phyloP scores from a whole-genome alignment of 2,329 filamentous ascomycete species.

The Cryphonectria japonica region DNA sequence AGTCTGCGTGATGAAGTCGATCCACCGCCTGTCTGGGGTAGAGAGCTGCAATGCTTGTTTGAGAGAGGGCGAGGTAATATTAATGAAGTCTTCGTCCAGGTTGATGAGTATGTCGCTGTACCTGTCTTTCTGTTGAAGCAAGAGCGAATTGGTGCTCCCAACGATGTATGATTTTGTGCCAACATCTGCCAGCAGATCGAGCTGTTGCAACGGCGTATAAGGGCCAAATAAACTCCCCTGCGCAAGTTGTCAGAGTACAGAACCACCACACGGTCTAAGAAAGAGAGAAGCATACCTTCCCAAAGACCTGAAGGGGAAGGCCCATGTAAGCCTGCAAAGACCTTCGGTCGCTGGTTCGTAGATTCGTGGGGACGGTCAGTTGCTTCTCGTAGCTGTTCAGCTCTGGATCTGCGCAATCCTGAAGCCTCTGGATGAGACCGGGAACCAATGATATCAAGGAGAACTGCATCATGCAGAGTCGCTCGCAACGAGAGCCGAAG shows the following conservation, averaged over 20 bases:
- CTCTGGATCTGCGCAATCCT: slow-evolving; percentile 94
- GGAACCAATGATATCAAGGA: slow-evolving; percentile 94
- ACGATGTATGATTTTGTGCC: slow-evolving; percentile 97
- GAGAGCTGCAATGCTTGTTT: slow-evolving; percentile 77
- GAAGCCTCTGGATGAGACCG: slow-evolving; percentile 85
- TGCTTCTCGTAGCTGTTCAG: slow-evolving; percentile 81
- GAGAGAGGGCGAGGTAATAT: slow-evolving; percentile 79
- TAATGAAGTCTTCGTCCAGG: slow-evolving; percentile 86
- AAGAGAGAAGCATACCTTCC: slow-evolving; percentile 63
- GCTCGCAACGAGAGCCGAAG: slow-evolving; percentile 94
- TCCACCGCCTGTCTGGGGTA: slow-evolving; percentile 89
- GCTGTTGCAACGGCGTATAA: slow-evolving; percentile 93
- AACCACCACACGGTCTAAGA: slow-evolving; percentile 16
- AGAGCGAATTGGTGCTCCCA: slow-evolving; percentile 91
- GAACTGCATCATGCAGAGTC: slow-evolving; percentile 98
- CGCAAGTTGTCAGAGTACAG: slow-evolving; percentile 20
- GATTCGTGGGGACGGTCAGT: slow-evolving; percentile 75
- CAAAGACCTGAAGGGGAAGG: slow-evolving; percentile 90
- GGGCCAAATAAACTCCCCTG: slow-evolving; percentile 93
- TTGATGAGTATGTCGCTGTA: slow-evolving; percentile 98
- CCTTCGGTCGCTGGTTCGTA: slow-evolving; percentile 88
- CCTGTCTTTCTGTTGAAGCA: slow-evolving; percentile 91
- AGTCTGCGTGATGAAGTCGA: slow-evolving; percentile 90
- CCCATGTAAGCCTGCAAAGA: slow-evolving; percentile 95
- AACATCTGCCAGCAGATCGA: slow-evolving; percentile 90